A percentile compares a stretch with the other conserved stretches of the same genome.
phyloP scores from a whole-genome alignment of 75 land plant species.

The Picea sitchensis region DNA sequence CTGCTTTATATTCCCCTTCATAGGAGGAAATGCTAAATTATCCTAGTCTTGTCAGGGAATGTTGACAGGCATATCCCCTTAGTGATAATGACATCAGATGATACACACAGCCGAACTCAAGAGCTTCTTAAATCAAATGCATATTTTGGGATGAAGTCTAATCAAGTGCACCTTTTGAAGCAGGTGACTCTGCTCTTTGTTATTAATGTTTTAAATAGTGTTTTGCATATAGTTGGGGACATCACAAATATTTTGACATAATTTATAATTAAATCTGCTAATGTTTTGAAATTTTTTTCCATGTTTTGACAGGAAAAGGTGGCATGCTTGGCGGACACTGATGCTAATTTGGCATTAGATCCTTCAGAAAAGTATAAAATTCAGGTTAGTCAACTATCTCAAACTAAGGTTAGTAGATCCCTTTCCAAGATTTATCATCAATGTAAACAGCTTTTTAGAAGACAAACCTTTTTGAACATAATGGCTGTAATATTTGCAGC shows the following conservation, averaged over 20 bases:
- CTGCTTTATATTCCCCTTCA: background rate
- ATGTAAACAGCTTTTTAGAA: background rate
- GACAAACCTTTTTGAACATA: background rate
- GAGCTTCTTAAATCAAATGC: slow-evolving; percentile 67
- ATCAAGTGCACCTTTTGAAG: slow-evolving; percentile 83
- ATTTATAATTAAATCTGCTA: background rate
- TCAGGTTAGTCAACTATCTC: slow-evolving; percentile 46
- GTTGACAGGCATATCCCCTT: slow-evolving; percentile 61
- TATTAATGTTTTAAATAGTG: background rate
- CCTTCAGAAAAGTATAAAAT: slow-evolving; percentile 68
- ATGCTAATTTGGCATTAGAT: slow-evolving; percentile 84
- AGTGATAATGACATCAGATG: slow-evolving; percentile 98
- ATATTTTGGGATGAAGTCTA: slow-evolving; percentile 86
- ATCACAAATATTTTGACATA: background rate
- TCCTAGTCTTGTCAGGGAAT: slow-evolving; percentile 16
- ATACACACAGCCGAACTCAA: slow-evolving; percentile 74
- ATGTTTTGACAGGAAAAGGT: slow-evolving; percentile 79
- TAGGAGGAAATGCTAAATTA: background rate
- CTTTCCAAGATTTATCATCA: slow-evolving; percentile 3
- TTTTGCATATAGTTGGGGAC: background rate
- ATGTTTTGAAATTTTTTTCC: background rate
- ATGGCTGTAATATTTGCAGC: no score
- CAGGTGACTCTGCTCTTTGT: slow-evolving; percentile 45
- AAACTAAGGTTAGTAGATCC: background rate
- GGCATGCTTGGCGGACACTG: slow-evolving; percentile 87